A percentile compares a stretch with the other conserved stretches of the same genome.
These are phyloP conservation scores for Syzygium oleosum DNA, from an alignment of 345 rosid genomes.

Conservation along the genomic window DNA sequence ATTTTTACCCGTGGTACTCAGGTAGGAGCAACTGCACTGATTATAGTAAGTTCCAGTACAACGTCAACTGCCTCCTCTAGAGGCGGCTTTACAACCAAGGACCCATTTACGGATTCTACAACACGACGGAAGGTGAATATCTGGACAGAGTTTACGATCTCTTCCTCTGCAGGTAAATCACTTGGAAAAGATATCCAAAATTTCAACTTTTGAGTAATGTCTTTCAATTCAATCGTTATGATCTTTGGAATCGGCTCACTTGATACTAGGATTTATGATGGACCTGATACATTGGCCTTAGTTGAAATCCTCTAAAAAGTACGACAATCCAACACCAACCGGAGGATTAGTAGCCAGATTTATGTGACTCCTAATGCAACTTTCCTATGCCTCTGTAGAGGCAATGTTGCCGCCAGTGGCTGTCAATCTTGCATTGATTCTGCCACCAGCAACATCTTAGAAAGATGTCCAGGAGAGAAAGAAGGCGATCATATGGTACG, in stretches of 20 bases:
- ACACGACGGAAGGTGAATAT: background rate
- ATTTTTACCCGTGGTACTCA: background rate
- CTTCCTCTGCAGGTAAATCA: slow-evolving; percentile 2
- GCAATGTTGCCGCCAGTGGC: background rate
- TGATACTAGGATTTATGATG: no score
- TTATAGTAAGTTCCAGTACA: background rate
- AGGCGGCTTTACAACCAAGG: background rate
- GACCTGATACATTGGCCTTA: no score
- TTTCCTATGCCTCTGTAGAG: slow-evolving; percentile 2
- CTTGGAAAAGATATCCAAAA: background rate
- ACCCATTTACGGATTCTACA: background rate
- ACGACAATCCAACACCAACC: no score
- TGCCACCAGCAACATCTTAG: background rate
- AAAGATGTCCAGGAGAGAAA: slow-evolving; percentile 10
- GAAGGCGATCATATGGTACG: slow-evolving; percentile 24
- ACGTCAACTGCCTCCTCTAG: background rate
- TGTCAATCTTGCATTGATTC: slow-evolving; percentile 7
- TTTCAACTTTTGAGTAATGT: background rate
- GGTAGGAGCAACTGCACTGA: background rate
- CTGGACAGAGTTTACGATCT: slow-evolving; percentile 4
- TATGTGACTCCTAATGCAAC: background rate
- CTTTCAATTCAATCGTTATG: no score
- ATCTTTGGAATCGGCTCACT: no score
- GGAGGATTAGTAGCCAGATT: background rate
- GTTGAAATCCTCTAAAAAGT: no score